A percentile compares a stretch with the other conserved stretches of the same genome.
phyloP scores from a whole-genome alignment of 371 early-diverging fungal species.

The Circinella minor region DNA sequence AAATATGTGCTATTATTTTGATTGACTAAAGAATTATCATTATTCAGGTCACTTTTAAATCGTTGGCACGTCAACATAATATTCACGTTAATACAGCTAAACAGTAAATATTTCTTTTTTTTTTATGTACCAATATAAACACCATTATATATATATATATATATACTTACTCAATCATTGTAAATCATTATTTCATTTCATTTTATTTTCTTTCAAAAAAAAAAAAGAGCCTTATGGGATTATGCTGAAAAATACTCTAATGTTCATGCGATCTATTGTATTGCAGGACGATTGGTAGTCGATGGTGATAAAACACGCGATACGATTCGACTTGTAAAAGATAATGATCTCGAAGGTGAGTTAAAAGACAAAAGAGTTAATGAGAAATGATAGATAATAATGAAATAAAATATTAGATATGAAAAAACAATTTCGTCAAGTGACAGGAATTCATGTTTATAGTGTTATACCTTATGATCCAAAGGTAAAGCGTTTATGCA shows the following conservation, averaged over 20 bases:
- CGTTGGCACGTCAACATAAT: slow-evolving; percentile 11
- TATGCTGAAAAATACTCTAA: slow-evolving; percentile 4
- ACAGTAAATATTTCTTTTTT: slow-evolving; percentile 16
- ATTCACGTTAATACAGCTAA: slow-evolving; percentile 26
- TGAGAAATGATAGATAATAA: neutral
- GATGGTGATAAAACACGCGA: neutral
- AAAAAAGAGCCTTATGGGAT: slow-evolving; percentile 15
- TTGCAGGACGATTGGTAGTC: slow-evolving; percentile 8
- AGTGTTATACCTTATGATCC: slow-evolving; percentile 18
- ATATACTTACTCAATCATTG: too few relatives aligned
- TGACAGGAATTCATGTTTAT: slow-evolving; percentile 25
- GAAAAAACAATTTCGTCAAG: slow-evolving; percentile 13
- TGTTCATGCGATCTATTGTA: slow-evolving; percentile 16
- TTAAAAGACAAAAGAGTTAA: neutral
- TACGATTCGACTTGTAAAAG: slow-evolving; percentile 13
- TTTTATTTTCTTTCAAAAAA: neutral
- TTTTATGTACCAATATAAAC: neutral
- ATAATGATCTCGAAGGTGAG: slow-evolving; percentile 21
- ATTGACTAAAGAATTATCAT: neutral
- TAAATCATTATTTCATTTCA: too few relatives aligned
- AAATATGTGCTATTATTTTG: neutral
- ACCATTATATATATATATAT: too few relatives aligned
- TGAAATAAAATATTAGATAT: slow-evolving; percentile 9
- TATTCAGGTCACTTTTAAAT: slow-evolving; percentile 17
- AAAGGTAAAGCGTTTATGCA: slow-evolving; percentile 7